phyloP scores from a whole-genome alignment of 202 grass and related monocot species.

The Bolboschoenoplectus hybrid region DNA sequence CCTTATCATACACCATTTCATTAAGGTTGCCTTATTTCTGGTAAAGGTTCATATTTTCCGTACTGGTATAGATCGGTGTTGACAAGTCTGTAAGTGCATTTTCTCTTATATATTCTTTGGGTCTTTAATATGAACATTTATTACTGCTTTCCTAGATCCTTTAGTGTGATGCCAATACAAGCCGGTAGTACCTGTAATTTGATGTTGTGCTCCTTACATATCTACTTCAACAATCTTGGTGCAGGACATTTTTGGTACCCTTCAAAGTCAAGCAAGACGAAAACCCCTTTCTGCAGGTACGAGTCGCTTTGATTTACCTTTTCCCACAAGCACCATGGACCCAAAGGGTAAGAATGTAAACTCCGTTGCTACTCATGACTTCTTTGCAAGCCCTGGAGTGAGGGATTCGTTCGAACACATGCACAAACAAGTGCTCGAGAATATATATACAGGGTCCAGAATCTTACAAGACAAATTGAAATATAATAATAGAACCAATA shows the following conservation, averaged over 20 bases:
- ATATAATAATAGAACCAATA: conserved; percentile 17
- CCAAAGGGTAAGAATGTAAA: conserved; percentile 28
- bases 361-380: not conserved
- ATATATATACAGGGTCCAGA: conserved; percentile 28
- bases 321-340: conserved; percentile 25
- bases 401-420: not conserved
- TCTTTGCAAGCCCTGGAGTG: not conserved
- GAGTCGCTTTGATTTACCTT: conserved; percentile 19
- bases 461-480: conserved; percentile 37
- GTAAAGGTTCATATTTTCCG: not conserved
- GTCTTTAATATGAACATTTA: not conserved
- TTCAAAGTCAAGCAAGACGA: conserved; percentile 19
- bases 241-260: conserved; percentile 27
- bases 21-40: not conserved
- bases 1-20: not conserved
- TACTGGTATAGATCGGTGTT: not conserved
- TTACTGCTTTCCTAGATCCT: not conserved
- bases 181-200: not conserved
- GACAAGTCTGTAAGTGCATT: not conserved
- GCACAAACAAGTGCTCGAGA: conserved; percentile 30
- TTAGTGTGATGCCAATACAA: not conserved
- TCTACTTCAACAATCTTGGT: not conserved
- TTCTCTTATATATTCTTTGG: not conserved
- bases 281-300: conserved; percentile 5
- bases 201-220: conserved; percentile 1